Evolutionary conservation across 1,284 basidiomycete species (phyloP), one percentile per base, ranked within the genome.

Genomic region (Moniliella sp.): DNA sequence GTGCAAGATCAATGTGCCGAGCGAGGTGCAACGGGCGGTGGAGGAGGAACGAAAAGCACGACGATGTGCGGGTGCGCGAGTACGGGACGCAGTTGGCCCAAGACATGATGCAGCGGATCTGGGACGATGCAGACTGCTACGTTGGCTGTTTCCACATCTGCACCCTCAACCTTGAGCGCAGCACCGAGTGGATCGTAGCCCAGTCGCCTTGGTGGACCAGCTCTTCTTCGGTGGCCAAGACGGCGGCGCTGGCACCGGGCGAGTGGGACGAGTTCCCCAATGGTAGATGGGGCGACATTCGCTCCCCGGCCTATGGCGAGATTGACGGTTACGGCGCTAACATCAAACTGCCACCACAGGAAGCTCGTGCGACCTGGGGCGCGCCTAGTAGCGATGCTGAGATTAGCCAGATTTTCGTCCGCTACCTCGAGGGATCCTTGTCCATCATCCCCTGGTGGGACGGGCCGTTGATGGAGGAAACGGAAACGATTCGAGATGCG

Each of bases 81-180:
- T 86, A 78, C 47, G 86, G 86, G 10, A 53, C 65, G 5, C 36
- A 50, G 21, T 44, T 61, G 15, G 47, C 58, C 2, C 73, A 77
- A 3, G 66, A 73, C 28, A 84, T 78, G 68, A 75, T 91, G 40
- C 62, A 46, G 11, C 53, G 54, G 4, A 56, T 68, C 77, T 35
- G 69, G 65, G 33, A 36, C 27, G 70, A 74, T 34, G 8, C 21
- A 23, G 8, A 23, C 21, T 7, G 21, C 21, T 15, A 26, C 14
- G 21, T 32, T 9, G 26, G 26, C 14, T 83, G 83, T 1, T 76
- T 93, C 32, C 86, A 97, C 61, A 76, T 99, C 45, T 94, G 84
- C 62, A 97, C 91, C 3, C 69, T 99, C 44, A 99, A 99, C 61
- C 70, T 99, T 11, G 91, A 99, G 61, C 88, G 84, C 66, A 91